Conservation (phyloP, 352 stramenopile species). For the Globisporangium recalcitrans region DNA sequence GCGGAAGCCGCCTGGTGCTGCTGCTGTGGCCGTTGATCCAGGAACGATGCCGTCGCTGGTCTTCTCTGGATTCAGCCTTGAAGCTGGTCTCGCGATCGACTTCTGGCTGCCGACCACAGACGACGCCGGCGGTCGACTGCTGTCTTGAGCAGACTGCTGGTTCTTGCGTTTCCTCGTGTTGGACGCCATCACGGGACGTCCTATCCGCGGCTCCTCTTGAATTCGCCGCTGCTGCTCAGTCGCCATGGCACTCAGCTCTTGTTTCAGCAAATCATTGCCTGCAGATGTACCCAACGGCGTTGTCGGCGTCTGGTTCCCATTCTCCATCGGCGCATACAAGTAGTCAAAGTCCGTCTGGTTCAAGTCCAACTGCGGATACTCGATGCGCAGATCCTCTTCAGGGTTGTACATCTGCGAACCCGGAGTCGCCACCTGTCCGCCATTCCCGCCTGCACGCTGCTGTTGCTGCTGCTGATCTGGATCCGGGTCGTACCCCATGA, state of each 20-base stretch:
- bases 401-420: conserved; percentile 29
- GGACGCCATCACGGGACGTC: conserved; percentile 27
- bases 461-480: conserved; percentile 21
- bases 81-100: background rate
- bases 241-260: conserved; percentile 1
- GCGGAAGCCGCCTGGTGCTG: conserved; percentile 23
- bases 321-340: conserved; percentile 56
- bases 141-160: conserved; percentile 6
- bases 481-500: conserved; percentile 53
- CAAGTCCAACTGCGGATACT: conserved; percentile 60
- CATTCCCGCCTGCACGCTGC: background rate
- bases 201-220: conserved; percentile 24
- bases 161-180: conserved; percentile 41
- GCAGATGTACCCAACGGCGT: conserved; percentile 32
- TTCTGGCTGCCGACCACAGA: conserved; percentile 6
- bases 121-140: background rate
- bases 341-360: conserved; percentile 76
- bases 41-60: background rate
- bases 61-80: conserved; percentile 8
- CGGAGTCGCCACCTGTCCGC: conserved; percentile 1
- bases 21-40: background rate
- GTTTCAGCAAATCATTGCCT: conserved; percentile 27
- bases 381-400: conserved; percentile 72
- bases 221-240: conserved; percentile 6
- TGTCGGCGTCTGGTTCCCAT: conserved; percentile 34